These are phyloP conservation scores for Pulveroboletus sp. DNA, from an alignment of 768 basidiomycete genomes.

Conservation along the genomic window DNA sequence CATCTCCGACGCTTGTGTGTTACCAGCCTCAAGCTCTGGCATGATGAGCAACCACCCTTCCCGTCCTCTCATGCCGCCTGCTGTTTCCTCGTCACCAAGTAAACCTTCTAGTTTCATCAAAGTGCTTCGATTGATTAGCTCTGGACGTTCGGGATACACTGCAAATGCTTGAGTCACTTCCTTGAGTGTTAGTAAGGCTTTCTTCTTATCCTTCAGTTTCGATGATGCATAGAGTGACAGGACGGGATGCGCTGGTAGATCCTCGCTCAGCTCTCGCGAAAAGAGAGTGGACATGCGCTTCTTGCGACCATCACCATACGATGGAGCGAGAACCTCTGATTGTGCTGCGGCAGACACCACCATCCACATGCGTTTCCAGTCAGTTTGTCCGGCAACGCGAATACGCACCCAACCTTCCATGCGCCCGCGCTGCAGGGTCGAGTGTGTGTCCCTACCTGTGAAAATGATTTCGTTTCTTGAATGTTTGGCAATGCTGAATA, in stretches of 20 bases:
- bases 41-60: conserved; percentile 89
- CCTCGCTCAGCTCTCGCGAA: conserved; percentile 42
- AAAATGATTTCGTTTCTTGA: conserved; percentile 9
- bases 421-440: conserved; percentile 62
- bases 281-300: conserved; percentile 64
- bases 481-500: conserved; percentile 23
- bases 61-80: conserved; percentile 58
- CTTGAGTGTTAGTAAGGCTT: conserved; percentile 61
- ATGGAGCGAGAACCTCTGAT: conserved; percentile 16
- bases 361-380: conserved; percentile 93
- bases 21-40: conserved; percentile 72
- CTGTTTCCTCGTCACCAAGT: conserved; percentile 71
- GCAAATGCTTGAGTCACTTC: conserved; percentile 83
- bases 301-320: conserved; percentile 32
- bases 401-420: conserved; percentile 92
- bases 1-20: conserved; percentile 73
- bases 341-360: conserved; percentile 53
- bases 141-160: conserved; percentile 94
- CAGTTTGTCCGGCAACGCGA: conserved; percentile 92
- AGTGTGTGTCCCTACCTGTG: conserved; percentile 46
- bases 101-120: conserved; percentile 89
- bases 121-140: conserved; percentile 82
- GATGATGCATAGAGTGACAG: conserved; percentile 58
- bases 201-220: conserved; percentile 73
- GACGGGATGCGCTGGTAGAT: conserved; percentile 34